A percentile compares a stretch with the other conserved stretches of the same genome.
These are phyloP conservation scores for Besnoitia besnoiti DNA, from an alignment of 169 alveolate species.

Conservation along the genomic window DNA sequence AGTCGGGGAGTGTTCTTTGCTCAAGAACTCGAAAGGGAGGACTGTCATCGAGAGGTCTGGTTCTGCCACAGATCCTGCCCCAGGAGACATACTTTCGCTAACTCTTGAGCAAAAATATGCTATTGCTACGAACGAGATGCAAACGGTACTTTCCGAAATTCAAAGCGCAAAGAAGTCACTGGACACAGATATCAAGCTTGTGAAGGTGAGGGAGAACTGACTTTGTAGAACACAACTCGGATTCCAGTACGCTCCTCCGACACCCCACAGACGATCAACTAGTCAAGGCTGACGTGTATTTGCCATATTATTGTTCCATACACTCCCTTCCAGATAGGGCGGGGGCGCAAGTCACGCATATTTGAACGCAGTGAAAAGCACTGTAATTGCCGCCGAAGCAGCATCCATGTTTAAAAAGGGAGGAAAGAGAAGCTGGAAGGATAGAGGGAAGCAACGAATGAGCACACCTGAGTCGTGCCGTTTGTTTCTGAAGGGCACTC, in stretches of 20 bases:
- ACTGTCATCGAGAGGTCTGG: not conserved
- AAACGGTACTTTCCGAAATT: not conserved
- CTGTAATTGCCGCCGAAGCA: no score
- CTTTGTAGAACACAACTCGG: no score
- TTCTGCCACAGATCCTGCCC: constrained; percentile 4
- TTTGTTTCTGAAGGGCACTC: not conserved
- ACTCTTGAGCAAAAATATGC: constrained; percentile 41
- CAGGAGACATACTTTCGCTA: not conserved
- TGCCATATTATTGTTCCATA: no score
- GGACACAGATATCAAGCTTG: not conserved
- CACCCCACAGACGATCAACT: no score
- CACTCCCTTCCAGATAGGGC: no score
- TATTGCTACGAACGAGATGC: not conserved
- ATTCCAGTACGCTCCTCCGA: no score
- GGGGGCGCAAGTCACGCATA: no score
- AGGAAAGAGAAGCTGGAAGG: not conserved
- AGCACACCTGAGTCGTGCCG: not conserved
- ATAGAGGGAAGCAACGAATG: not conserved
- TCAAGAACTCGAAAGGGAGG: not conserved
- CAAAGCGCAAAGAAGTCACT: not conserved
- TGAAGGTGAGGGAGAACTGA: no score
- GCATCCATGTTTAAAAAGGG: not conserved
- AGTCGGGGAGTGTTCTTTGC: not conserved
- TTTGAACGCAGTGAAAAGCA: no score
- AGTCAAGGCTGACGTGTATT: no score